Base-by-base conservation (phyloP, 805 yeast species). In the Myxozyma lipomycoides region DNA sequence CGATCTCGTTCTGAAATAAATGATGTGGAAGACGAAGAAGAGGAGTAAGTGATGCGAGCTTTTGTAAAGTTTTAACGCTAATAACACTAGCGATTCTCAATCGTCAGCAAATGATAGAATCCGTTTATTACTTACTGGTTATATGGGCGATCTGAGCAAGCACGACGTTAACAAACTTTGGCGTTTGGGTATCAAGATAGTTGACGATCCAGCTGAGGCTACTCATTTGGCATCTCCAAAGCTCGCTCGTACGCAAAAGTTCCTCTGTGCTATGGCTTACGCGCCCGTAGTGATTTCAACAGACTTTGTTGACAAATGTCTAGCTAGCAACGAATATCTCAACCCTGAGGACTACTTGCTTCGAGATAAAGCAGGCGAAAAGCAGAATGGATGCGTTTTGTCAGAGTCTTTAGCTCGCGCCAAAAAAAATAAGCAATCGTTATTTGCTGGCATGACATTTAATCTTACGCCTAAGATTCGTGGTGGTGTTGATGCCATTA, bases 161-260 rank as follows among this genome's bases (percentile, higher is more conserved):
- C 28, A 34, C 23, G 58, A 52, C 25, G 10, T 42, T 10, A 26
- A 55, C 42, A 44, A 34, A 4, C 46, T 86, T 34, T 62, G 67
- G 17, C 67, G 67, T n/a, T 61, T 80, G 9, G 95, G 95, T 0
- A 76, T 90, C 26, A 67, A 68, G 23, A 68, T 85, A 4, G 65
- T 68, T 4, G 63, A 66, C 12, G 69, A 68, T 4, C 63, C 71
- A 0, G 59, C 63, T 9, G 68, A 73, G 12, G 78, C 75, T 2
- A 72, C 72, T 6, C 67, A 71, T 17, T 54, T 77, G 4, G 78
- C 90, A 9, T 90, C 97, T 0, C 96, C 97, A 1, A 80, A 80
- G 53, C 74, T 84, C n/a, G 64, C 85, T 60, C 73, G 97, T 58
- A 91, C 98, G 0, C 95, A 85, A 51, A 93, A 91, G 68, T 90